phyloP scores from a whole-genome alignment of 495 filamentous ascomycete species.

The Lophiotrema nucula region DNA sequence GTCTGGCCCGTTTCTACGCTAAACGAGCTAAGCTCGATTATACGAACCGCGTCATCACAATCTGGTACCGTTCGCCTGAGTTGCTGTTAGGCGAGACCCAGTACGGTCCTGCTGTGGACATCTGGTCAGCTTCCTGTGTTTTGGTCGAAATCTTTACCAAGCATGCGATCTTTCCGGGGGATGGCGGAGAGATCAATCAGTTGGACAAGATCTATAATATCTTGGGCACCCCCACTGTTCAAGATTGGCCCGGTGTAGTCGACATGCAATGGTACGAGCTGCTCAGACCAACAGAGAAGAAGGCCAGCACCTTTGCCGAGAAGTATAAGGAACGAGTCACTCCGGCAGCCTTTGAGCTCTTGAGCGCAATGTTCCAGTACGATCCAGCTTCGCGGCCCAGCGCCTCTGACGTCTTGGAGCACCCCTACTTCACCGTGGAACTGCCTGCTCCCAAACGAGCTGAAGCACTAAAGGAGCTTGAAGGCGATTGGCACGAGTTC shows the following conservation, averaged over 20 bases:
- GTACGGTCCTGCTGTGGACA: slow-evolving; percentile 92
- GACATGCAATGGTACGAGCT: slow-evolving; percentile 98
- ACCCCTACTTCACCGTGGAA: slow-evolving; percentile 85
- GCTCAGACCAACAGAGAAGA: slow-evolving; percentile 70
- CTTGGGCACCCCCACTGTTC: slow-evolving; percentile 82
- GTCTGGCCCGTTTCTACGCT: slow-evolving; percentile 92
- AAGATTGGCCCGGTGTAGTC: slow-evolving; percentile 80
- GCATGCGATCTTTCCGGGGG: slow-evolving; percentile 92
- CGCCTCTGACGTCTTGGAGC: slow-evolving; percentile 80
- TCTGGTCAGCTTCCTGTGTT: slow-evolving; percentile 97
- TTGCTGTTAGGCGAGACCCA: slow-evolving; percentile 90
- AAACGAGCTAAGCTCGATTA: slow-evolving; percentile 93
- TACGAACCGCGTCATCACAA: slow-evolving; percentile 97
- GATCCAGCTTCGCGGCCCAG: slow-evolving; percentile 83
- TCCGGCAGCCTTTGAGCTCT: slow-evolving; percentile 76
- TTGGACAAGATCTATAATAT: slow-evolving; percentile 91
- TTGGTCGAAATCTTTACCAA: slow-evolving; percentile 95
- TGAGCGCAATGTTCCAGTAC: slow-evolving; percentile 77
- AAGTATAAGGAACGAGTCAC: slow-evolving; percentile 68
- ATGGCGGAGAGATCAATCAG: slow-evolving; percentile 91
- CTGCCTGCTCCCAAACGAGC: slow-evolving; percentile 76
- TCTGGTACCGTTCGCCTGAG: slow-evolving; percentile 96
- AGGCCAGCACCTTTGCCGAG: slow-evolving; percentile 76
- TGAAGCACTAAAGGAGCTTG: slow-evolving; percentile 76
- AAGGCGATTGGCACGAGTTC: slow-evolving; percentile 99